phyloP scores from a whole-genome alignment of 257 asterid genomes.

The Cynanchum wilfordii region DNA sequence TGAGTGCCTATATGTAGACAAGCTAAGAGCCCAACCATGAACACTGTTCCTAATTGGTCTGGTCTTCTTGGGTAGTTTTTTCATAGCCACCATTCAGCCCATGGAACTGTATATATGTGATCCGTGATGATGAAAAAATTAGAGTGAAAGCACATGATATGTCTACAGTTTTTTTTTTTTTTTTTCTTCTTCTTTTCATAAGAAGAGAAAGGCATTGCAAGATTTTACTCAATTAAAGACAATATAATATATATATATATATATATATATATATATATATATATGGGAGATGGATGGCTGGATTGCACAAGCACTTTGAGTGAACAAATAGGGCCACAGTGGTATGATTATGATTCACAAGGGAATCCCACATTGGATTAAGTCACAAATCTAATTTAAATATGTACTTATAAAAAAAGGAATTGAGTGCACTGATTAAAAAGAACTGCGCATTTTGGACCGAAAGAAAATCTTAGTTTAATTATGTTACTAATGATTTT shows the following conservation, averaged over 20 bases:
- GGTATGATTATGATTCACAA: slow-evolving; percentile 29
- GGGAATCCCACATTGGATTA: slow-evolving; percentile 5
- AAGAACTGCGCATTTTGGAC: slow-evolving; percentile 18
- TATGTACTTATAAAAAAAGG: slow-evolving; percentile 11
- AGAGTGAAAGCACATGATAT: slow-evolving; percentile 40
- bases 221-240: slow-evolving; percentile 36
- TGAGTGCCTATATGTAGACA: no score
- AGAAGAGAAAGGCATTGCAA: slow-evolving; percentile 15
- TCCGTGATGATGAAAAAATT: slow-evolving; percentile 15
- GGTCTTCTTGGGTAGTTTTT: neutral
- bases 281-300: neutral
- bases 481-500: slow-evolving; percentile 37
- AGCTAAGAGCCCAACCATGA: neutral
- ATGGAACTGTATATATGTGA: slow-evolving; percentile 11
- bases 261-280: no score
- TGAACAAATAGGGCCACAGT: slow-evolving; percentile 26
- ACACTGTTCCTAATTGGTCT: no score
- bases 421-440: slow-evolving; percentile 42
- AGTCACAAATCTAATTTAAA: slow-evolving; percentile 20
- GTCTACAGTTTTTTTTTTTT: slow-evolving; percentile 8
- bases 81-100: neutral
- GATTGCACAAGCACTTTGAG: slow-evolving; percentile 27
- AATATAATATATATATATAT: slow-evolving; percentile 13
- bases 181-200: neutral
- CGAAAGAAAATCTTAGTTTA: slow-evolving; percentile 24